phyloP scores from a whole-genome alignment of 2,329 filamentous ascomycete species.

The Penicillium sp. region DNA sequence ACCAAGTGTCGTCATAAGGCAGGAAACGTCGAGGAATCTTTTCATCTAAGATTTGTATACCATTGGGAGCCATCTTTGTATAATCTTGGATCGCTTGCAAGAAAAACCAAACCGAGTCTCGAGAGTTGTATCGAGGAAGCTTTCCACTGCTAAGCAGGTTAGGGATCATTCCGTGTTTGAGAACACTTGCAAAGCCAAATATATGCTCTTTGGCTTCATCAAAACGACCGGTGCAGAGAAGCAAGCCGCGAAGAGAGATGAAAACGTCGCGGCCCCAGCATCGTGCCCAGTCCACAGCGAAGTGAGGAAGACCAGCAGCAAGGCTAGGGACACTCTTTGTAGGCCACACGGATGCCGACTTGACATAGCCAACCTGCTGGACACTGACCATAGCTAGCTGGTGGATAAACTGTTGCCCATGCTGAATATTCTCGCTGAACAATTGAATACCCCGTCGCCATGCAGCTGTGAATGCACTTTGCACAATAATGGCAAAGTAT shows the following conservation, averaged over 20 bases:
- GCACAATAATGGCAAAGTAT: conserved; percentile 86
- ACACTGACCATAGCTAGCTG: conserved; percentile 86
- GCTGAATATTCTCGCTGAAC: conserved; percentile 70
- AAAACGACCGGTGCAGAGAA: conserved; percentile 82
- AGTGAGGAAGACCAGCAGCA: conserved; percentile 90
- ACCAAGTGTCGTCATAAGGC: conserved; percentile 95
- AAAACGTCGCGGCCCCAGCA: conserved; percentile 98
- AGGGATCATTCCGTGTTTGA: conserved; percentile 98
- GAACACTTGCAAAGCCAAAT: conserved; percentile 84
- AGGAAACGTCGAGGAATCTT: conserved; percentile 80
- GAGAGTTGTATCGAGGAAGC: conserved; percentile 86
- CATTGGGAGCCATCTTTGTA: conserved; percentile 73
- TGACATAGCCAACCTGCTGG: conserved; percentile 83
- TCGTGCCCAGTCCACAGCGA: conserved; percentile 86
- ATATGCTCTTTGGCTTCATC: conserved; percentile 91
- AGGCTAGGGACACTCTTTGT: conserved; percentile 78
- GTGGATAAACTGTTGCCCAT: conserved; percentile 85
- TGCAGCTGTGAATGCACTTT: conserved; percentile 81
- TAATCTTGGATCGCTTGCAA: conserved; percentile 95
- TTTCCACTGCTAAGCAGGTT: conserved; percentile 86
- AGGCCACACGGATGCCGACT: conserved; percentile 87
- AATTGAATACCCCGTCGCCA: conserved; percentile 73
- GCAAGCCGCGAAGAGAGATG: conserved; percentile 89
- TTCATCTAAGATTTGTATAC: conserved; percentile 67
- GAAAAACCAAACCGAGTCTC: conserved; percentile 98